Base-by-base conservation (phyloP, 2,329 filamentous ascomycete genomes). In the Truncatella angustata region DNA sequence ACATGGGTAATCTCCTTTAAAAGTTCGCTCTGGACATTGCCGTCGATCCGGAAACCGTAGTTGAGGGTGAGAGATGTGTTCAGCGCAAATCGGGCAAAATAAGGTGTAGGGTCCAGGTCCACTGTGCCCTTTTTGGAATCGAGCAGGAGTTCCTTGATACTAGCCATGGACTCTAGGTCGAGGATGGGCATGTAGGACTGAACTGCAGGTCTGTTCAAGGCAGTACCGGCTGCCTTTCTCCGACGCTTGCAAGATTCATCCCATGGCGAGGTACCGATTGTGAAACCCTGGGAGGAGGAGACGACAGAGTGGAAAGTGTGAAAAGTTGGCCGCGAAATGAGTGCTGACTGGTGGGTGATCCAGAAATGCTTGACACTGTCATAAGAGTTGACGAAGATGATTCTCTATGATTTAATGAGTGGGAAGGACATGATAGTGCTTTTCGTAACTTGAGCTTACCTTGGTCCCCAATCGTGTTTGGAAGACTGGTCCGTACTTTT, bases 201-300 rank as follows among this genome's bases (percentile, higher is more conserved):
- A 1, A 87, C 80, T 0, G 82, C 82, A 0, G 84, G 83, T 44
- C 84, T 80, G 64, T 87, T 87, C 16, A 87, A 70, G 1, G 85
- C 84, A 3, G 81, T 81, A 0, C 84, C 84, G 1, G 84, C 84
- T 14, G 82, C 84, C 64, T 87, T 87, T 52, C 84, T 75, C 30
- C 84, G 73, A 4, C 82, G 73, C 64, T 87, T 87, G 24, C 87
- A 67, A 0, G 79, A 84, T 3, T 87, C 84, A 50, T 78, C 83
- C 62, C 85, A 88, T 0, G 85, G 85, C 1, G 81, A 84, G 0
- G 85, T 88, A 0, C 85, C 85, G 51, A 88, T 87, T 0, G 85
- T 88, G 1, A 84, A 87, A 5, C 84, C 84, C 1, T 83, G 79
- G 0, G 84, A 87, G 39, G 85, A 82, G 2, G 81, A 85, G 2